Evolutionary conservation across 768 basidiomycete species (phyloP).

Genomic region (Naganishia friedmannii): DNA sequence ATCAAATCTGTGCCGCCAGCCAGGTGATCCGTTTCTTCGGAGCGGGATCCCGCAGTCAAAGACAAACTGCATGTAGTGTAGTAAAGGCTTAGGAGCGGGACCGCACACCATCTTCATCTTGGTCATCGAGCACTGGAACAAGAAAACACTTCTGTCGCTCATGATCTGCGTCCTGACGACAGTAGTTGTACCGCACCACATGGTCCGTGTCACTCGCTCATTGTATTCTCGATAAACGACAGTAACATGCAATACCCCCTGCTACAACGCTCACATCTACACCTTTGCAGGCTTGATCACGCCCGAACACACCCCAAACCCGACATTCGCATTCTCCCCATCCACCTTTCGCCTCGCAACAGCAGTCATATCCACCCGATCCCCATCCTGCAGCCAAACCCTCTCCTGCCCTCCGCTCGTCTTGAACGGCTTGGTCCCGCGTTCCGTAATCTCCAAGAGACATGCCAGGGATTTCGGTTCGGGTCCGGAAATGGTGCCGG

Average conservation of each 20-base stretch:
- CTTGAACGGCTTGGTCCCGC: constrained; percentile 32
- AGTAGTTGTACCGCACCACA: too few species aligned
- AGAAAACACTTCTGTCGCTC: too few species aligned
- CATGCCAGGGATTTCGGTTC: constrained; percentile 21
- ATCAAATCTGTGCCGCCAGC: too few species aligned
- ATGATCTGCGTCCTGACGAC: too few species aligned
- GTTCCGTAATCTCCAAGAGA: constrained; percentile 32
- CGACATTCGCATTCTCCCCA: constrained; percentile 26
- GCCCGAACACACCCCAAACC: constrained; percentile 34
- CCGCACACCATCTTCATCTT: too few species aligned
- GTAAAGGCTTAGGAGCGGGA: too few species aligned
- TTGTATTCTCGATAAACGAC: too few species aligned
- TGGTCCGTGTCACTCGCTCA: too few species aligned
- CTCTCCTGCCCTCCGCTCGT: constrained; percentile 9
- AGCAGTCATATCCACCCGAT: constrained; percentile 32
- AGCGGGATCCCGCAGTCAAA: too few species aligned
- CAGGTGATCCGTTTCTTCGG: too few species aligned
- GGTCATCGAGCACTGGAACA: too few species aligned
- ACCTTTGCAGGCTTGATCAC: constrained; percentile 29
- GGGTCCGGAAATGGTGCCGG: constrained; percentile 37
- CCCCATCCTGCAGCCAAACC: constrained; percentile 34
- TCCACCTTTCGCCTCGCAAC: constrained; percentile 17
- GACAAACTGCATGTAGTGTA: too few species aligned
- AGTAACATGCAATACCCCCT: not conserved
- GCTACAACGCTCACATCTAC: not conserved